A percentile compares a stretch with the other conserved stretches of the same genome.
Evolutionary conservation across 163 green algal genomes (phyloP).

Genomic region (Scenedesmus sp.): DNA sequence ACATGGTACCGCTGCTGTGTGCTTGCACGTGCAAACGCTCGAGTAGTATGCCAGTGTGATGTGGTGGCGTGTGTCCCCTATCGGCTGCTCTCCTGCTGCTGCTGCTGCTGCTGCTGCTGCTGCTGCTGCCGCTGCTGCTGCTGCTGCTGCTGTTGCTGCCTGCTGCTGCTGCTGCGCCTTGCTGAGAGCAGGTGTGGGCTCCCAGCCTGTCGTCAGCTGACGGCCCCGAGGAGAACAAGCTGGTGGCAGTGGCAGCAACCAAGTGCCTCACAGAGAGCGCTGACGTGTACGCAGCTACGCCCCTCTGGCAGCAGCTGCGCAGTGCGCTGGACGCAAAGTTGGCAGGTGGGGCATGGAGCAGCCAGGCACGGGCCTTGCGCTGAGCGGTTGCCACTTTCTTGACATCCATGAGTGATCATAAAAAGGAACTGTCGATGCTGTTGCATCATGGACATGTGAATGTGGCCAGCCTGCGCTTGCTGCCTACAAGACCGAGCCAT

Average conservation of each 20-base stretch:
- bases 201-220: slow-evolving; percentile 65
- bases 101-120: background rate
- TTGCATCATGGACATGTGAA: background rate
- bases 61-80: too few relatives aligned
- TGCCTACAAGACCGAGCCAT: too few relatives aligned
- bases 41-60: background rate
- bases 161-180: background rate
- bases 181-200: slow-evolving; percentile 67
- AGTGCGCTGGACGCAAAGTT: slow-evolving; percentile 62
- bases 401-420: too few relatives aligned
- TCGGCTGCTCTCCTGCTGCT: background rate
- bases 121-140: slow-evolving; percentile 5
- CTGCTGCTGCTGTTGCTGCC: background rate
- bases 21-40: background rate
- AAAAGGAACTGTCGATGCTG: background rate
- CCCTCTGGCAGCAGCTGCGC: slow-evolving; percentile 62
- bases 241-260: slow-evolving; percentile 74
- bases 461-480: background rate
- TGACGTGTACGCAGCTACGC: slow-evolving; percentile 48
- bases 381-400: background rate
- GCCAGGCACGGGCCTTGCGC: background rate
- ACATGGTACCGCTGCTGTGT: background rate
- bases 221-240: slow-evolving; percentile 73
- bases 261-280: slow-evolving; percentile 73
- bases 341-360: slow-evolving; percentile 39